phyloP scores from a whole-genome alignment of 306 rosid species.

The Astragalus membranaceus region DNA sequence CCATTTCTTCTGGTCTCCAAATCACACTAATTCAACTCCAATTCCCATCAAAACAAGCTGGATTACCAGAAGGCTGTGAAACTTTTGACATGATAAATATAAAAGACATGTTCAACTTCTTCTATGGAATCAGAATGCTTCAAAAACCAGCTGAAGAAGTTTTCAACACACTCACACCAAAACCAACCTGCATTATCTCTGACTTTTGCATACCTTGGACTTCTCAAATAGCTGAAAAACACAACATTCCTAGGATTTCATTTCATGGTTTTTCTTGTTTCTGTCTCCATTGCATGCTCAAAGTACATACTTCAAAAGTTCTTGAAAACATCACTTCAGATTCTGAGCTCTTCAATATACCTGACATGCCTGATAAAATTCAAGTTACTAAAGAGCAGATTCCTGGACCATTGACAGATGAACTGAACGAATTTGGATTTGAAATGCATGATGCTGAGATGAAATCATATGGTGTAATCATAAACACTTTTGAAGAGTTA shows the following conservation, averaged over 20 bases:
- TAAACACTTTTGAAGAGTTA: conserved; percentile 46
- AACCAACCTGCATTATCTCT: conserved; percentile 53
- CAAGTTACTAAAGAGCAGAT: conserved; percentile 16
- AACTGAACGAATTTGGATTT: not conserved
- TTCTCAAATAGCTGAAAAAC: conserved; percentile 25
- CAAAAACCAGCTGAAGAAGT: conserved; percentile 27
- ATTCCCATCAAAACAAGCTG: conserved; percentile 30
- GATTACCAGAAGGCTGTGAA: conserved; percentile 51
- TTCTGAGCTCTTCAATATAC: conserved; percentile 20
- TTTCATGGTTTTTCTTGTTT: conserved; percentile 38
- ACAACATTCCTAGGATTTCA: conserved; percentile 46
- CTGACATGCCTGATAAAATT: conserved; percentile 32
- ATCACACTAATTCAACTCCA: not conserved
- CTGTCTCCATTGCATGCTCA: conserved; percentile 12
- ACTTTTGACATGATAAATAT: conserved; percentile 38
- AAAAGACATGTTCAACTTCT: not conserved
- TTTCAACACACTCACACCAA: conserved; percentile 23
- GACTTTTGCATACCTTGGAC: conserved; percentile 54
- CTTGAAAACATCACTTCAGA: conserved; percentile 19
- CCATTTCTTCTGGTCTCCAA: conserved; percentile 22
- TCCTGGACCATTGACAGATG: not conserved
- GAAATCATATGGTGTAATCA: conserved; percentile 31
- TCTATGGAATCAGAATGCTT: conserved; percentile 17
- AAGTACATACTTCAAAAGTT: conserved; percentile 1
- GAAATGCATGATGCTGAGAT: conserved; percentile 8